Evolutionary conservation across 768 basidiomycete species (phyloP), one percentile per base, ranked within the genome.

Genomic region (Russula lepida): DNA sequence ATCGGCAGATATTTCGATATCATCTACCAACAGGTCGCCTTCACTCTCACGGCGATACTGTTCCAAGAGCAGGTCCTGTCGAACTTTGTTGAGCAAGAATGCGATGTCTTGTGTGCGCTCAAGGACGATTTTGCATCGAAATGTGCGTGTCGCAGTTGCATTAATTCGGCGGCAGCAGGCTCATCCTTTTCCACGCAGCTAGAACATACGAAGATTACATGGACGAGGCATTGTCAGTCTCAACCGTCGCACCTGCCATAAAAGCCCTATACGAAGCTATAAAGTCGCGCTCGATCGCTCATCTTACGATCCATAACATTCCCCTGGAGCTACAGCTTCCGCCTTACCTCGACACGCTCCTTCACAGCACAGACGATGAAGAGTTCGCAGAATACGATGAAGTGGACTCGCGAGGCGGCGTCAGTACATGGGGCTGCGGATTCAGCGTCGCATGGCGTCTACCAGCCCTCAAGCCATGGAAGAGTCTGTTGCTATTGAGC

Each of bases 41-140:
- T 95, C 74, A 87, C 89, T 3, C 77, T 92, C 64, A 92, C 95
- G 2, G 97, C 95, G 6, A 92, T 95, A 9, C 77, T 98, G 47
- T 95, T 88, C 67, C 89, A 92, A 69, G 88, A 97, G 69, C 95
- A 99, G 73, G 86, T 92, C 4, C 72, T 87, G 54, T 84, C 84
- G 33, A 88, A 89, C 69, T 98, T 89, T 72, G 89, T 99, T 1
- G 91, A 93, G 63, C 72, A 74, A 47, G 88, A 98, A 70, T 89
- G 88, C 33, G 89, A 89, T 58, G 71, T 74, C 13, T 77, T 98
- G 19, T 81, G 83, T 21, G 71, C 81, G 13, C 72, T 94, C 51
- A 85, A 87, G 65, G 93, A 95, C 49, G 79, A 79, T 5, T 86
- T 79, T 63, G 76, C 85, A 3, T 77, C 80, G 13, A 83, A 83